These are phyloP conservation scores for Hordeum pubiflorum DNA, from an alignment of 202 grass and related monocot genomes.

Conservation along the genomic window DNA sequence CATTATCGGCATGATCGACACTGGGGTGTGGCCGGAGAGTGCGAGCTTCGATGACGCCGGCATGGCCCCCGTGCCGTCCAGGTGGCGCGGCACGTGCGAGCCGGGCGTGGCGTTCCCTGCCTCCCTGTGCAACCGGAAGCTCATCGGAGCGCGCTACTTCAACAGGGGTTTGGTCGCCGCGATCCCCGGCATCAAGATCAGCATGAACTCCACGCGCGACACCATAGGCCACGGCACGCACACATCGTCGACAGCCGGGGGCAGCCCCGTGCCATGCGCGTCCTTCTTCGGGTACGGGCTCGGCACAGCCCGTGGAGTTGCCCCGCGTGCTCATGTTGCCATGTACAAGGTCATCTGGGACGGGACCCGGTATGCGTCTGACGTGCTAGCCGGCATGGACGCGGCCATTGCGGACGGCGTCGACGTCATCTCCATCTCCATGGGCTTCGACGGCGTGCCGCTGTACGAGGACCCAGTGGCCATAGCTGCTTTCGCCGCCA, in stretches of 20 bases:
- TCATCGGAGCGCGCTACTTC: conserved; percentile 65
- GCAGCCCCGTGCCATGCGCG: conserved; percentile 29
- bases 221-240: conserved; percentile 61
- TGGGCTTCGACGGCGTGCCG: conserved; percentile 25
- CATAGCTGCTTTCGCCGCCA: conserved; percentile 60
- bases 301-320: conserved; percentile 42
- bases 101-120: conserved; percentile 31
- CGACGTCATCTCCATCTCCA: conserved; percentile 66
- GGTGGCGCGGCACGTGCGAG: conserved; percentile 58
- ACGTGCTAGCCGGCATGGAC: conserved; percentile 67
- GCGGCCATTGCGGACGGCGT: conserved; percentile 58
- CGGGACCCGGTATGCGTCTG: conserved; percentile 30
- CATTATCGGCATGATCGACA: conserved; percentile 77
- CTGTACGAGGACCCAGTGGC: conserved; percentile 66
- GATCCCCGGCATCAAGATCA: conserved; percentile 43
- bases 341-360: conserved; percentile 73
- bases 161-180: conserved; percentile 49
- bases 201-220: conserved; percentile 62
- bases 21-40: conserved; percentile 70
- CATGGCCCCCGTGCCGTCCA: conserved; percentile 35
- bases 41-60: conserved; percentile 57
- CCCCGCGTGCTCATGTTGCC: conserved; percentile 49
- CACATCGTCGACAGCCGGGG: conserved; percentile 71
- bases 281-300: conserved; percentile 59
- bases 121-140: conserved; percentile 66